phyloP scores from a whole-genome alignment of 306 rosid species.

The Lupinus albus region DNA sequence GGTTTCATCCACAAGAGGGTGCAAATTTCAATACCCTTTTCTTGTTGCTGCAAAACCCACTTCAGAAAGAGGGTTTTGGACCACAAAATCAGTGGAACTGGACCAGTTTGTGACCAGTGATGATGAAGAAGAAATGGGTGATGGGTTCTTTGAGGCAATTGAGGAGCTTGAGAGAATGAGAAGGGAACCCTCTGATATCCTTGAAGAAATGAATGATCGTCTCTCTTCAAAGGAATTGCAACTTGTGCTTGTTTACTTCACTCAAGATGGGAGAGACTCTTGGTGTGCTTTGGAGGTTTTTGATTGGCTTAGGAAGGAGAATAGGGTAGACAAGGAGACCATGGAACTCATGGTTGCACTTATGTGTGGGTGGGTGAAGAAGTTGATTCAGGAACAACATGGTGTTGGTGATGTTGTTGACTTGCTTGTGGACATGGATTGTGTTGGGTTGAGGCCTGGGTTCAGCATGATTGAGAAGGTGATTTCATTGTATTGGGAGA shows the following conservation, averaged over 20 bases:
- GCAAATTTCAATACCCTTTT: constrained; percentile 40
- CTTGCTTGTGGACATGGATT: constrained; percentile 93
- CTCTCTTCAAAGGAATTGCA: constrained; percentile 83
- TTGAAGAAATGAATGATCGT: constrained; percentile 93
- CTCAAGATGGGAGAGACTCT: constrained; percentile 96
- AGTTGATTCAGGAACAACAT: constrained; percentile 68
- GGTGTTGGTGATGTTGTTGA: constrained; percentile 79
- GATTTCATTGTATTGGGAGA: constrained; percentile 92
- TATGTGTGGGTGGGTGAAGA: constrained; percentile 94
- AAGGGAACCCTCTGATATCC: constrained; percentile 94
- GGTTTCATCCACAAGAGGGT: constrained; percentile 41
- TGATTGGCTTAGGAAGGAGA: constrained; percentile 95
- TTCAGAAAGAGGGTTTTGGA: constrained; percentile 55
- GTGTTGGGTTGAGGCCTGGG: constrained; percentile 89
- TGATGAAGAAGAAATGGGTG: constrained; percentile 85
- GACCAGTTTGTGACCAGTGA: constrained; percentile 87
- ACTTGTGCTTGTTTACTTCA: constrained; percentile 87
- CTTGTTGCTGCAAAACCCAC: constrained; percentile 39
- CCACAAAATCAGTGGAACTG: constrained; percentile 68
- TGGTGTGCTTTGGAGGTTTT: constrained; percentile 99
- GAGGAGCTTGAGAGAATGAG: constrained; percentile 93
- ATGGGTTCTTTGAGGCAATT: constrained; percentile 85
- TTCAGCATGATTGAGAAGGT: constrained; percentile 96
- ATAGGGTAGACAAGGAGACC: constrained; percentile 89
- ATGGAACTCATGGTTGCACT: constrained; percentile 96